These are phyloP conservation scores for Dryas octopetala DNA, from an alignment of 306 rosid species.

Conservation along the genomic window DNA sequence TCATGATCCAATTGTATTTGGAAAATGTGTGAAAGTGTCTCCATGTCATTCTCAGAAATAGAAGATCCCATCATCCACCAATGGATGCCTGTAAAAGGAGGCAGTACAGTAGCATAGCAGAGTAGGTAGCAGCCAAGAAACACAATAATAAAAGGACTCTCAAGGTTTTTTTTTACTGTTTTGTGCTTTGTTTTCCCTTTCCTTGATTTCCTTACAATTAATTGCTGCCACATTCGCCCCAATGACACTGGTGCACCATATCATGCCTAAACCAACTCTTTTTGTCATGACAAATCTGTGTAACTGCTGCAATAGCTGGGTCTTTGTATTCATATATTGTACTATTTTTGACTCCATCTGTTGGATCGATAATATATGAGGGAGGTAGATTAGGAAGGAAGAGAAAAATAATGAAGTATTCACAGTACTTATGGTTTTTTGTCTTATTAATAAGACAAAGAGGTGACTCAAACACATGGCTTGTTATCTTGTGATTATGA, in stretches of 20 bases:
- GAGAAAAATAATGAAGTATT: not conserved
- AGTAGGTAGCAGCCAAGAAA: not conserved
- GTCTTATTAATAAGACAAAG: not conserved
- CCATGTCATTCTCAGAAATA: not conserved
- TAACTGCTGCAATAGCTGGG: not conserved
- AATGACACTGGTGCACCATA: not conserved
- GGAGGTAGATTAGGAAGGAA: not conserved
- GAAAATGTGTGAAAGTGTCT: not conserved
- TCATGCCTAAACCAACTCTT: conserved; percentile 1
- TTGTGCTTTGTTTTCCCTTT: not conserved
- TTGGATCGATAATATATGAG: not conserved
- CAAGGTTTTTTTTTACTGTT: not conserved
- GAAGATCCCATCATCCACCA: not conserved
- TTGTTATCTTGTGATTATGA: conserved; percentile 14
- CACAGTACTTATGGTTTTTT: not conserved
- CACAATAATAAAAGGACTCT: not conserved
- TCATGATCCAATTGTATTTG: not conserved
- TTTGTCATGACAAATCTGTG: not conserved
- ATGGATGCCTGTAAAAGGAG: not conserved
- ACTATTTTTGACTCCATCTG: not conserved
- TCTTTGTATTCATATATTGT: not conserved
- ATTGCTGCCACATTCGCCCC: not conserved
- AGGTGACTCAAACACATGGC: conserved; percentile 10
- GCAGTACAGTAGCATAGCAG: not conserved
- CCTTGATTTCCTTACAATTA: not conserved